Conservation (phyloP, 257 asterid genomes). For the Solanum neorickii region DNA sequence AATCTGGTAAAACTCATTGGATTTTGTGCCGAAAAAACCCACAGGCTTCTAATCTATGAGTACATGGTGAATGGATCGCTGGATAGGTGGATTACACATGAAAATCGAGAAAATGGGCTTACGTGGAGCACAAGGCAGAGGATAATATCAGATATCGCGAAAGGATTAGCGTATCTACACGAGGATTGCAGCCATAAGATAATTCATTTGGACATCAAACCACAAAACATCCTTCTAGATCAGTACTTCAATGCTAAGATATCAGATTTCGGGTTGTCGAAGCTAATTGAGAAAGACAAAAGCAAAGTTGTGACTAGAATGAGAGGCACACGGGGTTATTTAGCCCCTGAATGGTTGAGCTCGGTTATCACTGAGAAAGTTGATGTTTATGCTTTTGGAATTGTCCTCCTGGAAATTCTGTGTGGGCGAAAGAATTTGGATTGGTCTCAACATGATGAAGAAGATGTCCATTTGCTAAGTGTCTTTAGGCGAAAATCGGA, state of each 20-base stretch:
- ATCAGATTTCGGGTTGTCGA: conserved; percentile 16
- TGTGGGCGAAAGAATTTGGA: conserved; percentile 14
- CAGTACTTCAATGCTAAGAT: conserved; percentile 13
- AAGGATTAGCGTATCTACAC: not conserved
- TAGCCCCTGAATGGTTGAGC: not conserved
- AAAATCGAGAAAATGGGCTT: not conserved
- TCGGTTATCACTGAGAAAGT: conserved; percentile 10
- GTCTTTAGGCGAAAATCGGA: not conserved
- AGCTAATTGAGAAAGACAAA: conserved; percentile 7
- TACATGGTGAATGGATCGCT: not conserved
- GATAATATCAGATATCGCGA: not conserved
- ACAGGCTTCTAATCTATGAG: not conserved
- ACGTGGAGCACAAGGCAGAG: not conserved
- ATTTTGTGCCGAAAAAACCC: not conserved
- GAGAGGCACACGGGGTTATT: not conserved
- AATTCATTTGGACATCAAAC: conserved; percentile 15
- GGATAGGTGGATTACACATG: not conserved
- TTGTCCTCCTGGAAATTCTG: not conserved
- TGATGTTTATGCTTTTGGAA: conserved; percentile 3
- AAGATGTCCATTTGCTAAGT: not conserved
- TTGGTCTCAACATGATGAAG: not conserved
- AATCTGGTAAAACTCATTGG: conserved; percentile 12
- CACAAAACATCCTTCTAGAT: conserved; percentile 18
- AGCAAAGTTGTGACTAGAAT: conserved; percentile 7
- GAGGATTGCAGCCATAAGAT: conserved; percentile 10